phyloP scores from a whole-genome alignment of 768 basidiomycete species.

The Glaciozyma antarctica region DNA sequence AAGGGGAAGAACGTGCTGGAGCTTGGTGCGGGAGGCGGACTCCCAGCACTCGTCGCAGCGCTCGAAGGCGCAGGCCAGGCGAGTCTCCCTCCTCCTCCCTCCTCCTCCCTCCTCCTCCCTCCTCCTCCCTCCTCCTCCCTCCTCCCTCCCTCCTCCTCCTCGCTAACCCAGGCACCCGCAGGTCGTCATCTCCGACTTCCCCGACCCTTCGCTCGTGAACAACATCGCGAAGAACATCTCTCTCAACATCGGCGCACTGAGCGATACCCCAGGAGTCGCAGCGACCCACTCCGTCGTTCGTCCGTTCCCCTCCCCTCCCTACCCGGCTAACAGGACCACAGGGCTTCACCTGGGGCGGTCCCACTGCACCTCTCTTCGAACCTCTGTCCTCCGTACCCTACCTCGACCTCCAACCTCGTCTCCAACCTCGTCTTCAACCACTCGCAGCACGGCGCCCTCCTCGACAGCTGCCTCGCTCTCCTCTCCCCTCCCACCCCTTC shows the following conservation, averaged over 20 bases:
- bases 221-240: constrained; percentile 65
- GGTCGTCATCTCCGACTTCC: constrained; percentile 88
- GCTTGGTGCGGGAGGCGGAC: constrained; percentile 83
- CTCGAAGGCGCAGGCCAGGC: constrained; percentile 64
- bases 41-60: constrained; percentile 69
- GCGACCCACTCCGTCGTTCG: constrained; percentile 18
- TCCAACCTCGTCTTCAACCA: constrained; percentile 63
- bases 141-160: background rate
- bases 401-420: constrained; percentile 74
- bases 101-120: background rate
- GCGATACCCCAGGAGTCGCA: background rate
- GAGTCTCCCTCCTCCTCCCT: constrained; percentile 23
- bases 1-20: constrained; percentile 56
- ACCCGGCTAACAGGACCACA: constrained; percentile 39
- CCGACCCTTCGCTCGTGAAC: constrained; percentile 61
- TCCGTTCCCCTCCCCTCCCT: background rate
- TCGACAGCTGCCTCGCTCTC: constrained; percentile 53
- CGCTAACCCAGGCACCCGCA: constrained; percentile 35
- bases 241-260: constrained; percentile 45
- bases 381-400: constrained; percentile 14
- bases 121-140: no score
- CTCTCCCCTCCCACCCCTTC: constrained; percentile 11
- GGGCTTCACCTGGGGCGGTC: constrained; percentile 77
- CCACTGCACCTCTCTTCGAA: constrained; percentile 46
- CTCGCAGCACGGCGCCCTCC: constrained; percentile 67